phyloP scores from a whole-genome alignment of 1,139 yeast genomes.

The Geotrichum australiense region DNA sequence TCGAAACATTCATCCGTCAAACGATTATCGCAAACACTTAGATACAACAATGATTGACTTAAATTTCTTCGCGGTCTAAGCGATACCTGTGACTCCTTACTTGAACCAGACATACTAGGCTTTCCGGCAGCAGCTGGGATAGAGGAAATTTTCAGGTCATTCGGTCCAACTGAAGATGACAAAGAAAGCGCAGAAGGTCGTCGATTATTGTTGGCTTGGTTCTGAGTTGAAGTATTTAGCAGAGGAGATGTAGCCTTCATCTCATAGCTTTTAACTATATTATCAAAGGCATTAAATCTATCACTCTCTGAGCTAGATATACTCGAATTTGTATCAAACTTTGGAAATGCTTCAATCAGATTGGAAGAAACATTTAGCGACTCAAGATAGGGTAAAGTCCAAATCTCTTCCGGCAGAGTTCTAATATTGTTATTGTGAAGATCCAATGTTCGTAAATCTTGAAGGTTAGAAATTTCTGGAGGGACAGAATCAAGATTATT shows the following conservation, averaged over 20 bases:
- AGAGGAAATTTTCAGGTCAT: neutral
- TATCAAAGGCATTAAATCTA: slow-evolving; percentile 7
- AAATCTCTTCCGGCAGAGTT: slow-evolving; percentile 57
- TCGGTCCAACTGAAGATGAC: slow-evolving; percentile 19
- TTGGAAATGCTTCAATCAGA: slow-evolving; percentile 59
- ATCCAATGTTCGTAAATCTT: slow-evolving; percentile 61
- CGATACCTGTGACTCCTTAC: neutral
- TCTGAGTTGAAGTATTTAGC: neutral
- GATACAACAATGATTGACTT: slow-evolving; percentile 42
- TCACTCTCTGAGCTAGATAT: slow-evolving; percentile 15
- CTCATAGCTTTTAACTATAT: slow-evolving; percentile 8
- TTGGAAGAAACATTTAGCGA: slow-evolving; percentile 76
- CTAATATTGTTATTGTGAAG: slow-evolving; percentile 81
- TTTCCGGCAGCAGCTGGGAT: slow-evolving; percentile 4
- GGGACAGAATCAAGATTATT: slow-evolving; percentile 79
- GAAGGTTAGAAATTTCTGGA: slow-evolving; percentile 53
- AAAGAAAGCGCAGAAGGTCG: slow-evolving; percentile 22
- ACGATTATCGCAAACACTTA: slow-evolving; percentile 77
- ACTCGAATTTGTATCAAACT: slow-evolving; percentile 24
- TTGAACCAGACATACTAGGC: neutral
- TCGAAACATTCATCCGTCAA: slow-evolving; percentile 73
- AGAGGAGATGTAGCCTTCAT: neutral
- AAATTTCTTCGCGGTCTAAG: slow-evolving; percentile 19
- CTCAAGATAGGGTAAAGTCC: slow-evolving; percentile 54
- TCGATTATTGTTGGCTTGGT: slow-evolving; percentile 17